phyloP scores from a whole-genome alignment of 495 filamentous ascomycete genomes.

The Tetracladium marchalianum region DNA sequence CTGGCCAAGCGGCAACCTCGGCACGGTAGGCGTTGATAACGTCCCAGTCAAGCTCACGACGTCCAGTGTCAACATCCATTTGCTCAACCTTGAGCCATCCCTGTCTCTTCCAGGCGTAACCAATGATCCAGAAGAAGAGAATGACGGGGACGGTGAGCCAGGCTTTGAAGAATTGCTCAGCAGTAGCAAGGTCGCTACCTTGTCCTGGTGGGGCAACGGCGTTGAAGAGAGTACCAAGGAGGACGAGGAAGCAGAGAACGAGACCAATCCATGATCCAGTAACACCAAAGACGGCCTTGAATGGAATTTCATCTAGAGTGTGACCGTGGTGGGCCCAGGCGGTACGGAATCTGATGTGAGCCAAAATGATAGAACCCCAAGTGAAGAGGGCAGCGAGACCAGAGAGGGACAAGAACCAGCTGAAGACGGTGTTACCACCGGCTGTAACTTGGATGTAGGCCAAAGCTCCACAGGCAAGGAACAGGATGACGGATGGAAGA shows the following conservation, averaged over 20 bases:
- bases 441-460: constrained; percentile 43
- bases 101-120: constrained; percentile 49
- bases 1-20: constrained; percentile 34
- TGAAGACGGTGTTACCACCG: constrained; percentile 37
- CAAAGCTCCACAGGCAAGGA: constrained; percentile 41
- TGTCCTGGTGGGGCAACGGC: no score
- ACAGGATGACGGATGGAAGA: constrained; percentile 38
- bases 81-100: constrained; percentile 36
- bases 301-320: constrained; percentile 37
- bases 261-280: constrained; percentile 53
- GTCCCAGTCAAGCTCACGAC: constrained; percentile 35
- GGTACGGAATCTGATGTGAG: constrained; percentile 65
- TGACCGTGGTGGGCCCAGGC: constrained; percentile 47
- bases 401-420: constrained; percentile 61
- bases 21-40: constrained; percentile 36
- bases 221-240: constrained; percentile 37
- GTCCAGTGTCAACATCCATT: constrained; percentile 55
- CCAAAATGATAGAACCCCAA: constrained; percentile 61
- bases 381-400: constrained; percentile 59
- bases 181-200: not conserved
- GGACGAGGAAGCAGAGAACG: constrained; percentile 43
- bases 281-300: constrained; percentile 41
- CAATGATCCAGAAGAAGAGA: constrained; percentile 39
- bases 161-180: constrained; percentile 33
- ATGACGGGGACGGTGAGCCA: constrained; percentile 52